Base-by-base conservation (phyloP, 331 rosid species). In the Stylosanthes scabra region DNA sequence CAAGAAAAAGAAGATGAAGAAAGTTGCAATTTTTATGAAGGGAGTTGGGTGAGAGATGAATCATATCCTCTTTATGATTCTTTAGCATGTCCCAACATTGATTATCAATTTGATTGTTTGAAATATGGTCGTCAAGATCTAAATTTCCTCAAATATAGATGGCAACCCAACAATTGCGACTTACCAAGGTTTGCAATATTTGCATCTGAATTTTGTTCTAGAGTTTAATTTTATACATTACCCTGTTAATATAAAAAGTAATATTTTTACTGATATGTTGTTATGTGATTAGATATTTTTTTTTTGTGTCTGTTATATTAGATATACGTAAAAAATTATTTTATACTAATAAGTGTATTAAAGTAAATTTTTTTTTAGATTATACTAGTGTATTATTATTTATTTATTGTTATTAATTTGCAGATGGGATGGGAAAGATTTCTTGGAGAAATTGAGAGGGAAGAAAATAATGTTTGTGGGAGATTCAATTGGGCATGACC, bases 401-500 rank as follows among this genome's bases (percentile, higher is more conserved):
- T 0, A 20, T 20, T 20, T 20, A 20, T 20, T 20, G 0, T 20
- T 20, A 20, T 20, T 20, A 20, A 20, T 20, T 55, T 16, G 64
- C 78, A 88, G 93, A 67, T 87, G 90, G 73, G 82, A 79, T 41
- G 93, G 83, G 49, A 42, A 63, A 58, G 68, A 47, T 15, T 87
- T 90, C 45, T 59, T 93, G 64, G 59, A 46, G 56, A 75, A 79
- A 68, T 59, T 75, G 1, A 81, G 60, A 63, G 87, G 86, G 15
- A 90, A 93, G 81, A 54, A 88, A 59, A 86, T 93, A 6, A 83
- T 90, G 92, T 90, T 87, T 13, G 7, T 90, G 2, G 98, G 97
- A 27, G 98, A 93, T 69, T 90, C 89, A 13, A 25, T 88, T 0
- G 89, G 96, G 72, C 20, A 80, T 20, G 88, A 90, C 73, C 96